These are phyloP conservation scores for Tanacetum coccineum DNA, from an alignment of 129 eudicot genomes.

Conservation along the genomic window DNA sequence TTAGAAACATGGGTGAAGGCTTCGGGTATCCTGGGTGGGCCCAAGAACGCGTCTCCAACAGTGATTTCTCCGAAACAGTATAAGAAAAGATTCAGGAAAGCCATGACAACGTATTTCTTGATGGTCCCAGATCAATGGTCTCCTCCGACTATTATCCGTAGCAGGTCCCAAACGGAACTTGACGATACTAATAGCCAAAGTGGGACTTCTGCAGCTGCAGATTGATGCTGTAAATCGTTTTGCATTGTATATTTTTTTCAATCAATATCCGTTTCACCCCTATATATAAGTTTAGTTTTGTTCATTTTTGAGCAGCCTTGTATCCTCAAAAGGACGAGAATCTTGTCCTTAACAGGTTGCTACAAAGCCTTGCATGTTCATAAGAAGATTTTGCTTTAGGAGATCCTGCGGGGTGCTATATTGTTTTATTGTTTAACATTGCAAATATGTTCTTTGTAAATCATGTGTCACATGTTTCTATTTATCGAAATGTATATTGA, in stretches of 20 bases:
- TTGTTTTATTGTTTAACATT: conserved; percentile 24
- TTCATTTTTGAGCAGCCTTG: conserved; percentile 20
- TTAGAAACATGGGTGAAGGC: conserved; percentile 99
- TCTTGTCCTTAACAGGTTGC: neutral
- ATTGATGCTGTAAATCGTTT: conserved; percentile 33
- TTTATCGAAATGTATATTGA: conserved; percentile 3
- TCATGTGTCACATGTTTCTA: neutral
- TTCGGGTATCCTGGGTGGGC: conserved; percentile 92
- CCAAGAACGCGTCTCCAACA: conserved; percentile 86
- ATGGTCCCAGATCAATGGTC: conserved; percentile 99
- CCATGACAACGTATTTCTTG: conserved; percentile 91
- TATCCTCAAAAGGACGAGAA: conserved; percentile 1
- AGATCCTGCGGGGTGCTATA: neutral
- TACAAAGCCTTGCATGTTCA: conserved; percentile 13
- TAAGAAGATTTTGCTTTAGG: conserved; percentile 17
- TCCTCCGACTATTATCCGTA: conserved; percentile 60
- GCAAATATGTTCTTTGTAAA: conserved; percentile 26
- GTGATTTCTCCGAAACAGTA: conserved; percentile 95
- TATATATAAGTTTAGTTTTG: neutral
- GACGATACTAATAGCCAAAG: conserved; percentile 56
- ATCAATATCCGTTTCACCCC: conserved; percentile 19
- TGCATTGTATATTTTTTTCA: conserved; percentile 27
- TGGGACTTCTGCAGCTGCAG: conserved; percentile 33
- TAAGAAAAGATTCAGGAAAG: conserved; percentile 94
- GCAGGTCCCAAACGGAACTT: conserved; percentile 67